These are phyloP conservation scores for Dactylellina haptotyla DNA, from an alignment of 2,329 filamentous ascomycete genomes.

Conservation along the genomic window DNA sequence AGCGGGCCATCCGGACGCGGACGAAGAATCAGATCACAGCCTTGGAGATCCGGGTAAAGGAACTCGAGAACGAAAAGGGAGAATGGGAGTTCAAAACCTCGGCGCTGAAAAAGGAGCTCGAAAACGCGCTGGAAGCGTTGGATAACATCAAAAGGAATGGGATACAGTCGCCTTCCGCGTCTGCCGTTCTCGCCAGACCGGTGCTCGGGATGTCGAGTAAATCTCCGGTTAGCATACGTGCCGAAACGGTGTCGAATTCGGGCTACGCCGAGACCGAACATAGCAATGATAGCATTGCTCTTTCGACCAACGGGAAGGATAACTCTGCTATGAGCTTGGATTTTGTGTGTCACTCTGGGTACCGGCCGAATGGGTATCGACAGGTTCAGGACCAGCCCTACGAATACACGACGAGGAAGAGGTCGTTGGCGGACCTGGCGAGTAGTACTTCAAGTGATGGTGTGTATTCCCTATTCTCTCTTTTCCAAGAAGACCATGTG, in stretches of 20 bases:
- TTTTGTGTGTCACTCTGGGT: constrained; percentile 44
- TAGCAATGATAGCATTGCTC: constrained; percentile 33
- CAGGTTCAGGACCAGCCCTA: constrained; percentile 51
- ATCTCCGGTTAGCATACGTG: constrained; percentile 26
- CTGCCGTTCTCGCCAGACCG: constrained; percentile 1
- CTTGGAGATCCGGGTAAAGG: constrained; percentile 76
- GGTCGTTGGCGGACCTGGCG: constrained; percentile 44
- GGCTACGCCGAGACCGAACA: constrained; percentile 34
- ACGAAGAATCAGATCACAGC: constrained; percentile 82
- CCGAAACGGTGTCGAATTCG: constrained; percentile 20
- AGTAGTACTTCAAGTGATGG: constrained; percentile 49
- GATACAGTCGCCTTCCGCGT: constrained; percentile 25
- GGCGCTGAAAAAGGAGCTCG: constrained; percentile 75
- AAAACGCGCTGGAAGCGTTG: constrained; percentile 46
- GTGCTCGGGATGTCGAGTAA: constrained; percentile 25
- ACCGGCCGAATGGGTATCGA: constrained; percentile 45
- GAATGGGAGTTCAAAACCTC: constrained; percentile 78
- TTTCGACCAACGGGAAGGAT: constrained; percentile 43
- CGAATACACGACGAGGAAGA: constrained; percentile 45
- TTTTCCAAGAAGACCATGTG: constrained; percentile 1
- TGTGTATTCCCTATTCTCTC: constrained; percentile 23
- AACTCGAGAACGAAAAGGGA: constrained; percentile 64
- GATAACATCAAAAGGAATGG: constrained; percentile 49
- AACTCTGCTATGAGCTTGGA: constrained; percentile 47
- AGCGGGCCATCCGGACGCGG: constrained; percentile 83